Evolutionary conservation across 1,139 yeast species (phyloP), one percentile per base, ranked within the genome.

Genomic region (Chernovozyma sophiae-reginae): DNA sequence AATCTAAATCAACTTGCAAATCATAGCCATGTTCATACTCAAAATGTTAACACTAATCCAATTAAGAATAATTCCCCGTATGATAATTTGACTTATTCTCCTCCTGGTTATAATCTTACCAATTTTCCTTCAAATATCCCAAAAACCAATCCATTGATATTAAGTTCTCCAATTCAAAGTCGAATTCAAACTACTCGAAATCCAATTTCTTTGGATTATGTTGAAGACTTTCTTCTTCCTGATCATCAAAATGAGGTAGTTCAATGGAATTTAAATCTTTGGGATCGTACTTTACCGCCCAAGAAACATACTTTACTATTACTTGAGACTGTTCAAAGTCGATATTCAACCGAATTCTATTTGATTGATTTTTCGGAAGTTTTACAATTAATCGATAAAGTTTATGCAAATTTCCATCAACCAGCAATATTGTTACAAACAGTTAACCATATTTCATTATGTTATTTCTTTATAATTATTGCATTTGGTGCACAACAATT

Each of bases 261-360:
- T 19, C 38, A 30, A 19, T 37, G 40, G 40, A 29, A 31, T 18
- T 14, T 34, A 8, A 37, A 37, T 13, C 24, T 37, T 23, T 37
- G 40, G 40, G 38, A 37, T 12, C 34, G 31, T 13, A 34, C 32
- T 2, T 25, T 37, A 10, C 40, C 40, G 3, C 34, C 40, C 3
- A 37, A 34, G 19, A 38, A 34, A 12, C 36, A 35, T 13, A 29
- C 40, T 4, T 13, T 37, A 23, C 23, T 26, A 11, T 31, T 35
- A 12, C 32, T 37, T 12, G 37, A 37, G 12, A 32, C 34, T 10
- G 34, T 37, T 2, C 35, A 33, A 5, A 22, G 17, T 10, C 19
- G 40, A 11, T 66, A 70, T 39, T 62, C 66, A 2, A 60, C 60
- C 32, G 74, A 70, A 38, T 68, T 65, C 45, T 72, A 69, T 40